Percentiles rank a stretch among this genome's conserved stretches.
Evolutionary conservation across 352 stramenopile species (phyloP).

Genomic region (Blastocystis sp.): DNA sequence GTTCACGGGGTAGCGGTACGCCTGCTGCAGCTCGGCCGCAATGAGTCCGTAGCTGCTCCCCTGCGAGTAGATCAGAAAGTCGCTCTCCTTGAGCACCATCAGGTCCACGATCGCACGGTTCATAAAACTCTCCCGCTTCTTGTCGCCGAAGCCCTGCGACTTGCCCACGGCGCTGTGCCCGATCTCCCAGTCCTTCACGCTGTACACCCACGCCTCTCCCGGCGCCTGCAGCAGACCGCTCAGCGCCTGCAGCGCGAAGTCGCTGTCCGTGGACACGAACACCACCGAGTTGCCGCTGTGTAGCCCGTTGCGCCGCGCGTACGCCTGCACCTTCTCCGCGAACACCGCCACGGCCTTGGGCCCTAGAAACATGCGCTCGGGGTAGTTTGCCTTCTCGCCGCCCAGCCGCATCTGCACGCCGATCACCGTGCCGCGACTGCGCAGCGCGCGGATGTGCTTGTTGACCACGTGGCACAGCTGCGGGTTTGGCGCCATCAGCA

Average conservation of each 20-base stretch:
- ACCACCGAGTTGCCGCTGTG: background rate
- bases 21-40: constrained; percentile 44
- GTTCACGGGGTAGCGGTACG: constrained; percentile 51
- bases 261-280: constrained; percentile 34
- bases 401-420: constrained; percentile 42
- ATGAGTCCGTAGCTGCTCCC: constrained; percentile 55
- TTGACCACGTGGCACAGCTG: constrained; percentile 31
- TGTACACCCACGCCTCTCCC: constrained; percentile 2
- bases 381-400: constrained; percentile 8
- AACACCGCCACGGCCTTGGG: background rate
- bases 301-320: constrained; percentile 4
- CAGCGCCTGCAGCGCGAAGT: constrained; percentile 3
- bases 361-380: constrained; percentile 17
- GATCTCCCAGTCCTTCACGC: constrained; percentile 30
- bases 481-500: constrained; percentile 12
- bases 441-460: background rate
- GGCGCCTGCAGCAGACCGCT: background rate
- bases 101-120: constrained; percentile 59
- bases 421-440: constrained; percentile 6
- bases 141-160: background rate
- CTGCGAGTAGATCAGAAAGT: constrained; percentile 47
- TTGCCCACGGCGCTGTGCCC: constrained; percentile 19
- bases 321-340: background rate
- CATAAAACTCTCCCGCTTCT: constrained; percentile 40
- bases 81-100: constrained; percentile 56